Conservation (phyloP, 2,329 filamentous ascomycete genomes). For the Pyrenophora seminiperda region DNA sequence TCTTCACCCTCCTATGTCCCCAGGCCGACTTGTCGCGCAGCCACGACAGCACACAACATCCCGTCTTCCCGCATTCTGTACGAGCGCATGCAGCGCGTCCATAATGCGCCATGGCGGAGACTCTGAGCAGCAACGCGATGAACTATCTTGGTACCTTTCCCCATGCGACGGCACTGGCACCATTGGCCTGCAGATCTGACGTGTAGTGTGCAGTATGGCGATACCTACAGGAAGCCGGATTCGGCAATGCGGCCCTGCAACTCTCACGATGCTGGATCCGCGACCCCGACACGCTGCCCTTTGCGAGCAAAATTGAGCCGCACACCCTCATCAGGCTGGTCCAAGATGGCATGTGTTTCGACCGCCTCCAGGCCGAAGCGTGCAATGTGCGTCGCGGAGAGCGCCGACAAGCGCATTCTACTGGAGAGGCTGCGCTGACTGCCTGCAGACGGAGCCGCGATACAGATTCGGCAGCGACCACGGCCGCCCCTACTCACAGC, state of each 20-base stretch:
- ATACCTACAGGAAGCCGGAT: slow-evolving; percentile 55
- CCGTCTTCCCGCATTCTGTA: not conserved
- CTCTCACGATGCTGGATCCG: slow-evolving; percentile 67
- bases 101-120: slow-evolving; percentile 51
- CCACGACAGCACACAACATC: not conserved
- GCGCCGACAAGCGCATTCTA: not conserved
- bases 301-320: slow-evolving; percentile 63
- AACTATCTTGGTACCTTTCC: slow-evolving; percentile 60
- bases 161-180: slow-evolving; percentile 1
- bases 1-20: not conserved
- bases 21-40: slow-evolving; percentile 2
- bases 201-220: slow-evolving; percentile 59
- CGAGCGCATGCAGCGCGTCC: slow-evolving; percentile 17
- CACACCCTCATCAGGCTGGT: slow-evolving; percentile 66
- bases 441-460: slow-evolving; percentile 34
- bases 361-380: slow-evolving; percentile 49
- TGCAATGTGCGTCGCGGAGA: slow-evolving; percentile 34
- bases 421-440: slow-evolving; percentile 24
- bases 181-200: slow-evolving; percentile 17
- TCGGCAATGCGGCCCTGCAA: slow-evolving; percentile 64
- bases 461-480: slow-evolving; percentile 49
- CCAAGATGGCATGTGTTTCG: slow-evolving; percentile 64
- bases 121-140: slow-evolving; percentile 65
- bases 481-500: slow-evolving; percentile 46
- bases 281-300: slow-evolving; percentile 65